These are phyloP conservation scores for Pseudogymnoascus sp. DNA, from an alignment of 2,329 filamentous ascomycete species.

Conservation along the genomic window DNA sequence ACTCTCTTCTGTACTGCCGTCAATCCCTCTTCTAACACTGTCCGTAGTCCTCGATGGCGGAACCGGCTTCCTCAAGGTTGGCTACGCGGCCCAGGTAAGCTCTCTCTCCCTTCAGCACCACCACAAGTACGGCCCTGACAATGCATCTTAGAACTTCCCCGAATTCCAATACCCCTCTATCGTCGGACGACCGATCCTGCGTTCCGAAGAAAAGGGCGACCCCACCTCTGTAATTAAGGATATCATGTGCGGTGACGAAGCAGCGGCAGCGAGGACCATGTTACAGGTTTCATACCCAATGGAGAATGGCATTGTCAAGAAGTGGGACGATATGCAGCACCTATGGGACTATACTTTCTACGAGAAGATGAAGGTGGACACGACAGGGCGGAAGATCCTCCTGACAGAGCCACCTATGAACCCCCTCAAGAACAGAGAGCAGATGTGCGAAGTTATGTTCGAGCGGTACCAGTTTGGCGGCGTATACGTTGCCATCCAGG, in stretches of 20 bases:
- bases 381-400: slow-evolving; percentile 89
- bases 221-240: slow-evolving; percentile 78
- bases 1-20: background rate
- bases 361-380: slow-evolving; percentile 92
- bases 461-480: slow-evolving; percentile 93
- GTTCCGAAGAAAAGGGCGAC: slow-evolving; percentile 72
- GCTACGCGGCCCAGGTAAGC: slow-evolving; percentile 79
- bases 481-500: slow-evolving; percentile 96
- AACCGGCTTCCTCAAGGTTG: slow-evolving; percentile 98
- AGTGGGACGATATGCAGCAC: slow-evolving; percentile 99
- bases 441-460: slow-evolving; percentile 99
- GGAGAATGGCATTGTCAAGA: slow-evolving; percentile 99
- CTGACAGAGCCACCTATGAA: slow-evolving; percentile 98
- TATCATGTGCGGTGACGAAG: slow-evolving; percentile 99
- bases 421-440: slow-evolving; percentile 88
- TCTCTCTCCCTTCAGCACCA: slow-evolving; percentile 7
- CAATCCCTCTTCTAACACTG: slow-evolving; percentile 8
- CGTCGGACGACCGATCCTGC: slow-evolving; percentile 92
- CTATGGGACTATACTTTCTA: slow-evolving; percentile 98
- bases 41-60: slow-evolving; percentile 90
- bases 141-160: slow-evolving; percentile 71
- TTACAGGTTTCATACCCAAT: slow-evolving; percentile 98
- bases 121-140: slow-evolving; percentile 9
- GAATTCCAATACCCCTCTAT: slow-evolving; percentile 98
- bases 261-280: slow-evolving; percentile 90